Evolutionary conservation across 805 yeast species (phyloP).

Genomic region (Pichia californica): DNA sequence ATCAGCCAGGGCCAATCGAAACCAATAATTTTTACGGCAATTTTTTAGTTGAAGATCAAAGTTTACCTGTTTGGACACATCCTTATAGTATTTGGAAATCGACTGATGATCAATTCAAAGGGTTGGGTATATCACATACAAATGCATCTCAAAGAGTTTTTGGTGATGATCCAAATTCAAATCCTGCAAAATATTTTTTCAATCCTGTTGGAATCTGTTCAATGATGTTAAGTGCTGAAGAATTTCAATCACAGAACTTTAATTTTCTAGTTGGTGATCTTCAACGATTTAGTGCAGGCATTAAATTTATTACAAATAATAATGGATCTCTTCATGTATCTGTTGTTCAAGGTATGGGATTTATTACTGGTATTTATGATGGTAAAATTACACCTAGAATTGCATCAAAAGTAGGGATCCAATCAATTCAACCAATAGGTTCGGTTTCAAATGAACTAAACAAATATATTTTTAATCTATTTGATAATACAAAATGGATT

Average conservation of each 20-base stretch:
- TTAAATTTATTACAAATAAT: constrained; percentile 26
- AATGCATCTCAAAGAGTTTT: constrained; percentile 53
- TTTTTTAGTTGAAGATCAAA: constrained; percentile 58
- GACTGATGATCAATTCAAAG: constrained; percentile 34
- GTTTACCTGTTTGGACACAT: constrained; percentile 71
- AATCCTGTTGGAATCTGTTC: constrained; percentile 66
- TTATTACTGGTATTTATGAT: constrained; percentile 55
- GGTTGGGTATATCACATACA: constrained; percentile 65
- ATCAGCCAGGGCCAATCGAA: constrained; percentile 44
- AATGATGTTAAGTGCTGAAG: constrained; percentile 42
- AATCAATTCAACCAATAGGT: constrained; percentile 36
- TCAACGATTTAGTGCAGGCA: constrained; percentile 28
- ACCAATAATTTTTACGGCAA: constrained; percentile 80
- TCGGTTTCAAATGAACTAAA: constrained; percentile 34
- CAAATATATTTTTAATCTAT: constrained; percentile 51
- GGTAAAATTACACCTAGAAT: constrained; percentile 49
- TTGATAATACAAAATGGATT: constrained; percentile 58
- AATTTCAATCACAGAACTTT: constrained; percentile 28
- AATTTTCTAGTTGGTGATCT: constrained; percentile 26
- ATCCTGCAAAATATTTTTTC: constrained; percentile 47
- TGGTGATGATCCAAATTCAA: constrained; percentile 52
- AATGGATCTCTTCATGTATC: constrained; percentile 39
- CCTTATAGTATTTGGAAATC: constrained; percentile 75
- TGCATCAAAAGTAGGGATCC: constrained; percentile 61
- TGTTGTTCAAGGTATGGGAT: constrained; percentile 75